Conservation (phyloP, 208 protist genomes). For the Phytomonas francai region DNA sequence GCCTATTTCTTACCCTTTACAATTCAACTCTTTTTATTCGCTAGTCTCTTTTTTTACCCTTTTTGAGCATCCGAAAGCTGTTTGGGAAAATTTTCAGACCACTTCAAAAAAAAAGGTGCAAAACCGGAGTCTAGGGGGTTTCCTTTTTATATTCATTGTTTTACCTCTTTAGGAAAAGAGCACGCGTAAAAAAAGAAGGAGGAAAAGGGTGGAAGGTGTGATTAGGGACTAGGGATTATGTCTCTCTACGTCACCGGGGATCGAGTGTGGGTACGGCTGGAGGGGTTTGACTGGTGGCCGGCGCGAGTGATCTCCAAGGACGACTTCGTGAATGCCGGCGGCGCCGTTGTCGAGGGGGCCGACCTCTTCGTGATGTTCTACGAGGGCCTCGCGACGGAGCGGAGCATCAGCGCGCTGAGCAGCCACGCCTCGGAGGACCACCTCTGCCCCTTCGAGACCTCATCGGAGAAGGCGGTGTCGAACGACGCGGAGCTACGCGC, state of each 20-base stretch:
- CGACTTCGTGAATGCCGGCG: conserved; percentile 19
- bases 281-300: conserved; percentile 79
- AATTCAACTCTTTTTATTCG: conserved; percentile 1
- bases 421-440: conserved; percentile 22
- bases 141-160: neutral
- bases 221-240: neutral
- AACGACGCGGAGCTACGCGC: conserved; percentile 40
- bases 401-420: conserved; percentile 43
- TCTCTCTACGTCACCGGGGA: conserved; percentile 44
- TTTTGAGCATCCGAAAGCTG: too few species aligned
- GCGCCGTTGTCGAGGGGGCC: conserved; percentile 17
- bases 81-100: too few species aligned
- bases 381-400: conserved; percentile 34
- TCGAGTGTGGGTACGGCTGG: conserved; percentile 79
- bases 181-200: neutral
- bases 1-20: too few species aligned
- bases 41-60: conserved; percentile 5
- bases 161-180: conserved; percentile 1
- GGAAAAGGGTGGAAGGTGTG: neutral
- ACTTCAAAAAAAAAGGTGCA: conserved; percentile 10
- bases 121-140: neutral
- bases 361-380: conserved; percentile 70
- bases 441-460: conserved; percentile 78
- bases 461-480: conserved; percentile 81
- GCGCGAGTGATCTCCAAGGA: conserved; percentile 55